Conservation (phyloP, 2,329 filamentous ascomycete species). For the Claviceps africana region DNA sequence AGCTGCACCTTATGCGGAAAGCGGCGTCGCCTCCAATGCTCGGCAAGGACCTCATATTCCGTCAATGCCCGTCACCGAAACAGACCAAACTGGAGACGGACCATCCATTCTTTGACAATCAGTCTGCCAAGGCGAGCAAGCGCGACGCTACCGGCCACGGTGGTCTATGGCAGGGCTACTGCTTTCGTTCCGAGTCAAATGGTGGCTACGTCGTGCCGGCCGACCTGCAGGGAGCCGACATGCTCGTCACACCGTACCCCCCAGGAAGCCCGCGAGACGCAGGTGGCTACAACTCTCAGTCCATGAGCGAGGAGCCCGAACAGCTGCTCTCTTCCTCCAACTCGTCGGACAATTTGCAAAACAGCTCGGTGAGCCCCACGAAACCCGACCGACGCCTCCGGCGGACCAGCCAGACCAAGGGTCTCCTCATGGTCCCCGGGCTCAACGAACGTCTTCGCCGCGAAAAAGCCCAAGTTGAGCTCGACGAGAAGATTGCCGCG, state of each 20-base stretch:
- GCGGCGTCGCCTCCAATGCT: slow-evolving; percentile 72
- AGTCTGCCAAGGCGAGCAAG: slow-evolving; percentile 31
- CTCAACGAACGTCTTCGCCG: slow-evolving; percentile 36
- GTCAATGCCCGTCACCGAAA: slow-evolving; percentile 69
- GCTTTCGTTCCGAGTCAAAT: slow-evolving; percentile 29
- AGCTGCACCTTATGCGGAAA: slow-evolving; percentile 33
- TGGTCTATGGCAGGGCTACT: slow-evolving; percentile 69
- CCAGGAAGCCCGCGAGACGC: slow-evolving; percentile 28
- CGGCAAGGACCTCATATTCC: slow-evolving; percentile 66
- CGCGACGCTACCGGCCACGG: slow-evolving; percentile 42
- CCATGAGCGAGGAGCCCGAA: slow-evolving; percentile 27
- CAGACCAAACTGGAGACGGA: slow-evolving; percentile 72
- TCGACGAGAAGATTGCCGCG: slow-evolving; percentile 36
- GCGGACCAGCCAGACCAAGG: slow-evolving; percentile 22
- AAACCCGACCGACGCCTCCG: slow-evolving; percentile 15
- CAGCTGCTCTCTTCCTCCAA: slow-evolving; percentile 14
- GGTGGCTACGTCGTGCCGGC: slow-evolving; percentile 25
- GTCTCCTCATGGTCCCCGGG: slow-evolving; percentile 35
- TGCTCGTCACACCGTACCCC: slow-evolving; percentile 36
- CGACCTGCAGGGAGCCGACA: slow-evolving; percentile 30
- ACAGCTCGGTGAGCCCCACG: slow-evolving; percentile 7
- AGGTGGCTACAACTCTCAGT: slow-evolving; percentile 25
- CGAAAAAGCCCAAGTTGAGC: slow-evolving; percentile 36
- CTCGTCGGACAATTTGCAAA: slow-evolving; percentile 8
- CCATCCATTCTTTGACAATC: slow-evolving; percentile 42